Percentiles rank a stretch among this genome's conserved stretches.
Conservation (phyloP, 345 rosid genomes). For the Salix dunnii region DNA sequence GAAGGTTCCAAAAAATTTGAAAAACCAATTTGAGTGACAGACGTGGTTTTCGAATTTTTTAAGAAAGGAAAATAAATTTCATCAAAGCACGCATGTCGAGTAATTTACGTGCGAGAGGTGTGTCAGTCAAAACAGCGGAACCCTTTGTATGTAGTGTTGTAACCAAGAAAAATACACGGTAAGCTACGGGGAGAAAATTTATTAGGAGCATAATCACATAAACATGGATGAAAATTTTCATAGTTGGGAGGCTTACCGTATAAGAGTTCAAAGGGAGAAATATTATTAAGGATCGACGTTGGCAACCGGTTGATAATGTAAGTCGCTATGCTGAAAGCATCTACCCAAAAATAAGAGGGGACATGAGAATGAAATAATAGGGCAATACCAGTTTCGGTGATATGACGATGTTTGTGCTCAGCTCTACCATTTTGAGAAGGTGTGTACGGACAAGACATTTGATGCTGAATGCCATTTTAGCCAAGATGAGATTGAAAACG, state of each 20-base stretch:
- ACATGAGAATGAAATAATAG: neutral
- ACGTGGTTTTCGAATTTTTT: too few relatives aligned
- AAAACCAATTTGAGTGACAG: too few relatives aligned
- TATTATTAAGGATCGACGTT: neutral
- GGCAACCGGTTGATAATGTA: conserved; percentile 5
- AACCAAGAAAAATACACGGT: neutral
- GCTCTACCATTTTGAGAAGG: neutral
- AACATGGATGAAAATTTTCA: neutral
- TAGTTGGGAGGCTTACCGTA: neutral
- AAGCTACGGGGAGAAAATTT: neutral
- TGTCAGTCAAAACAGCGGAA: neutral
- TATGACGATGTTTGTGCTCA: neutral
- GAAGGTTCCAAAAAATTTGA: too few relatives aligned
- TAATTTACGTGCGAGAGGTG: too few relatives aligned
- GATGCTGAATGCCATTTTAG: conserved; percentile 1
- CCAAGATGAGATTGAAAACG: neutral
- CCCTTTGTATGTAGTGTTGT: neutral
- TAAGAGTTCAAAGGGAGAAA: neutral
- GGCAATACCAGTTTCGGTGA: neutral
- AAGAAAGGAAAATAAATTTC: too few relatives aligned
- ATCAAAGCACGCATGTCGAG: too few relatives aligned
- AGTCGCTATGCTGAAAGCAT: neutral
- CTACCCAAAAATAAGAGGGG: neutral
- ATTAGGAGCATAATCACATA: neutral
- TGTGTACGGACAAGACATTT: neutral